These are phyloP conservation scores for Selaginella moellendorffii DNA, from an alignment of 75 land plant genomes.

Conservation along the genomic window DNA sequence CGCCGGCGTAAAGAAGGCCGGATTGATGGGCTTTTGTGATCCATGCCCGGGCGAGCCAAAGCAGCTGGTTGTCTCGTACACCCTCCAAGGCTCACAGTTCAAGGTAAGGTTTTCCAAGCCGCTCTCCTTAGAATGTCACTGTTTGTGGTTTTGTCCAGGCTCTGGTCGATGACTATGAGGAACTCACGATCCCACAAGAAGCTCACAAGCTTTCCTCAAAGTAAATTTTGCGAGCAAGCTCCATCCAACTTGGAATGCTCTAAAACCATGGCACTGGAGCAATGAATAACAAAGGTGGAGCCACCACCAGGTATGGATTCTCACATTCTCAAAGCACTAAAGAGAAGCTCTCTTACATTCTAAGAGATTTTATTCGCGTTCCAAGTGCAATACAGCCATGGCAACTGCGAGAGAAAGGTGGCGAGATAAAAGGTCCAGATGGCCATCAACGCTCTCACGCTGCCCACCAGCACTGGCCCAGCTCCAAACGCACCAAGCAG, in stretches of 20 bases:
- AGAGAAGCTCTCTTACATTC: too few species aligned
- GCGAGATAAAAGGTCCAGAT: conserved; percentile 20
- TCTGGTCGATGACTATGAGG: not conserved
- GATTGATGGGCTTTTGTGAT: conserved; percentile 97
- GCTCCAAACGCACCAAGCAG: conserved; percentile 17
- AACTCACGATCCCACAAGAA: not conserved
- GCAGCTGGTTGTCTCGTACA: conserved; percentile 55
- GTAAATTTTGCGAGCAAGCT: not conserved
- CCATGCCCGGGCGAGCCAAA: conserved; percentile 92
- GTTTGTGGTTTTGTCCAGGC: not conserved
- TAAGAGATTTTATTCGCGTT: conserved; percentile 9
- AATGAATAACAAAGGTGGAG: too few species aligned
- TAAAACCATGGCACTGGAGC: not conserved
- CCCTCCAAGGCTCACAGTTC: conserved; percentile 28
- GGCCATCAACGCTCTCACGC: conserved; percentile 10
- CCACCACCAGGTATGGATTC: too few species aligned
- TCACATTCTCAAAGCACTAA: too few species aligned
- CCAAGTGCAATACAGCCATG: conserved; percentile 24
- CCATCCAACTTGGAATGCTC: not conserved
- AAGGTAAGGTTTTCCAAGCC: too few species aligned
- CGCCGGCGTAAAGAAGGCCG: conserved; percentile 85
- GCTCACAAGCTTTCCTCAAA: not conserved
- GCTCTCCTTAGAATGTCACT: too few species aligned
- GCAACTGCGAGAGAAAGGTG: conserved; percentile 14
- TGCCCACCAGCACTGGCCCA: conserved; percentile 5